Evolutionary conservation across 2,329 filamentous ascomycete genomes (phyloP).

Genomic region (Clarireedia hainanense): DNA sequence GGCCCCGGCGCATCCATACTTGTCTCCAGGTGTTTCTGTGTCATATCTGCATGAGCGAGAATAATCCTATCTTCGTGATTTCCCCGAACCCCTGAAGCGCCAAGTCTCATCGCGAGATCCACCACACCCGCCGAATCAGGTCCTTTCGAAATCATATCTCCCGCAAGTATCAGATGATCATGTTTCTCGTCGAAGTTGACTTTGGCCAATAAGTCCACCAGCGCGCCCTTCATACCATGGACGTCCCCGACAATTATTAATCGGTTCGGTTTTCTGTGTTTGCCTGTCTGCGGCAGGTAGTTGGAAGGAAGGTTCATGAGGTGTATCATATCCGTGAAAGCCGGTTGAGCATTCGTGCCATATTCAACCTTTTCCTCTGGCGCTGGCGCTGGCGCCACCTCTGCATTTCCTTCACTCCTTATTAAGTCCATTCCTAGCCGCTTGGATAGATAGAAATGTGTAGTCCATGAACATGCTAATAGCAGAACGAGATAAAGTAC

Average conservation of each 20-base stretch:
- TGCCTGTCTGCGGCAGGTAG: constrained; percentile 27
- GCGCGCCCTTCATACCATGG: constrained; percentile 71
- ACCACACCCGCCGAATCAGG: constrained; percentile 76
- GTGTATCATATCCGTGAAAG: constrained; percentile 23
- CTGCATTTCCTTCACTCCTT: not conserved
- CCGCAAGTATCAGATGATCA: constrained; percentile 71
- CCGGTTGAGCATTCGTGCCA: constrained; percentile 16
- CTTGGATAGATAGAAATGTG: not conserved
- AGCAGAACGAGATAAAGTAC: constrained; percentile 1
- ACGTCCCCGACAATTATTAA: constrained; percentile 86
- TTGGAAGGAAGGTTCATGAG: constrained; percentile 23
- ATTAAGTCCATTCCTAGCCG: not conserved
- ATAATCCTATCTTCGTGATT: constrained; percentile 89
- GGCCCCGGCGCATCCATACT: constrained; percentile 18
- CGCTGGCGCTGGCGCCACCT: not conserved
- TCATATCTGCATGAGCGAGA: constrained; percentile 45
- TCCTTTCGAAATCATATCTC: constrained; percentile 80
- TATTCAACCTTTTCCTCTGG: constrained; percentile 1
- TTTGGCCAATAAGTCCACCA: constrained; percentile 58
- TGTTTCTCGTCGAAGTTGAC: constrained; percentile 50
- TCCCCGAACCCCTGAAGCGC: constrained; percentile 76
- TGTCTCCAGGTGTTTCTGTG: constrained; percentile 25
- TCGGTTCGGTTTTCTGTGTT: constrained; percentile 40
- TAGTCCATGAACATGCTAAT: constrained; percentile 2
- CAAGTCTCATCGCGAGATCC: constrained; percentile 61